Evolutionary conservation across 352 stramenopile genomes (phyloP).

Genomic region (Globisporangium paroecandrum): DNA sequence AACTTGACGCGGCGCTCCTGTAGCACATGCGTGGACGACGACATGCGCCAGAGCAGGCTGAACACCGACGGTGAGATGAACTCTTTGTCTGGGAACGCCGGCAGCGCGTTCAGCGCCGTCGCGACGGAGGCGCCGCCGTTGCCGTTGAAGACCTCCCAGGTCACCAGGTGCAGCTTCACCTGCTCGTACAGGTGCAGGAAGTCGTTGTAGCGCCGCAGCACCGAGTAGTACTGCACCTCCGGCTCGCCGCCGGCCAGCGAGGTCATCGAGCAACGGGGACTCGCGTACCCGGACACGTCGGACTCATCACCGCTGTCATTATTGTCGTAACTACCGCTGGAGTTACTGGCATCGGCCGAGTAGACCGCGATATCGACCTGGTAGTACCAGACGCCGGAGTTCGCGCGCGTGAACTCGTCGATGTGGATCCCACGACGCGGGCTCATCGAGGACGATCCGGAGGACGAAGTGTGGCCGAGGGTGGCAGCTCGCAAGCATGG

Average conservation of each 20-base stretch:
- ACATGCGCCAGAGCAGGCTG: constrained; percentile 44
- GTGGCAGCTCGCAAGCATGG: neutral
- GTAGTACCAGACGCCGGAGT: constrained; percentile 66
- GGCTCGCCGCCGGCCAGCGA: neutral
- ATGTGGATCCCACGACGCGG: constrained; percentile 26
- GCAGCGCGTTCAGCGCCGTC: constrained; percentile 17
- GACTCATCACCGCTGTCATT: constrained; percentile 21
- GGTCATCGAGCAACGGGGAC: constrained; percentile 6
- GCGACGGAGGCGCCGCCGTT: no score
- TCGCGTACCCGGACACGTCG: constrained; percentile 10
- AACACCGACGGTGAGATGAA: constrained; percentile 43
- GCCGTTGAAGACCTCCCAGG: constrained; percentile 16
- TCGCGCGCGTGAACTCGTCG: constrained; percentile 44
- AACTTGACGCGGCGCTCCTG: constrained; percentile 54
- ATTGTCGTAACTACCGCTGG: constrained; percentile 12
- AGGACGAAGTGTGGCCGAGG: neutral
- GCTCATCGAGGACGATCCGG: neutral
- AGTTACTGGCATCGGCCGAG: constrained; percentile 15
- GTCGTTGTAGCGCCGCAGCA: constrained; percentile 65
- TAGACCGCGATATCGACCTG: constrained; percentile 54
- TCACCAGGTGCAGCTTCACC: constrained; percentile 26
- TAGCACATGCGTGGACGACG: constrained; percentile 41
- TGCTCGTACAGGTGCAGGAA: constrained; percentile 56
- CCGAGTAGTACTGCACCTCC: constrained; percentile 50
- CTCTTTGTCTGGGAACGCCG: constrained; percentile 58